These are phyloP conservation scores for Ceratobasidium sp. DNA, from an alignment of 1,284 basidiomycete species.

Conservation along the genomic window DNA sequence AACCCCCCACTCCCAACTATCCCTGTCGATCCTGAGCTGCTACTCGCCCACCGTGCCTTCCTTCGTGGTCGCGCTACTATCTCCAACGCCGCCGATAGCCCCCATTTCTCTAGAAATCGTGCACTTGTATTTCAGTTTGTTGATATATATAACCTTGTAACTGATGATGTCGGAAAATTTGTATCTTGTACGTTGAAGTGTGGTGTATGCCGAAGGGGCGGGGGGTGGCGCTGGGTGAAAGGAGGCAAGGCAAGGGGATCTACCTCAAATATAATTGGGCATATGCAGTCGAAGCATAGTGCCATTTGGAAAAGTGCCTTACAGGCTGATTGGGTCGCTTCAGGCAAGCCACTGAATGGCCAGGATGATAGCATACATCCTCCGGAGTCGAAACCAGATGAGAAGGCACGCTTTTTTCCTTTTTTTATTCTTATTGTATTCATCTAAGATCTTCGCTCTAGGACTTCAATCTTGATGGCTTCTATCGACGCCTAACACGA, in stretches of 20 bases:
- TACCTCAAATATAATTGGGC: not conserved
- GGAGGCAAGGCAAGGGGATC: not conserved
- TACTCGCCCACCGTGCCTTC: not conserved
- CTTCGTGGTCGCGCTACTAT: slow-evolving; percentile 13
- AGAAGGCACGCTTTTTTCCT: not conserved
- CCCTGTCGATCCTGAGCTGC: not conserved
- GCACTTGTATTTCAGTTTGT: slow-evolving; percentile 17
- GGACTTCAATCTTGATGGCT: slow-evolving; percentile 18
- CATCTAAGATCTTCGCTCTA: not conserved
- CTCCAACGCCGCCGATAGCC: not conserved
- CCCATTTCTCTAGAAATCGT: not conserved
- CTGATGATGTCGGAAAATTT: not conserved
- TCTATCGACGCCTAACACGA: not conserved
- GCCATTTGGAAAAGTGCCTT: not conserved
- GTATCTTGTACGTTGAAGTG: not conserved
- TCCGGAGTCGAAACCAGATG: not conserved
- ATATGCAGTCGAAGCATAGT: not conserved
- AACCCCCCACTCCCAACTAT: not conserved
- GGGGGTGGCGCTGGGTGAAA: not conserved
- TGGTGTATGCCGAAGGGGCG: not conserved
- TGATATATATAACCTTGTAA: slow-evolving; percentile 3
- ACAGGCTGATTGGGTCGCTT: not conserved
- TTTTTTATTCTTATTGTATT: not conserved
- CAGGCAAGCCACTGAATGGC: not conserved
- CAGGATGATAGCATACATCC: not conserved